Evolutionary conservation across 1,139 yeast genomes (phyloP), one percentile per base, ranked within the genome.

Genomic region (Dujonia santamariae): DNA sequence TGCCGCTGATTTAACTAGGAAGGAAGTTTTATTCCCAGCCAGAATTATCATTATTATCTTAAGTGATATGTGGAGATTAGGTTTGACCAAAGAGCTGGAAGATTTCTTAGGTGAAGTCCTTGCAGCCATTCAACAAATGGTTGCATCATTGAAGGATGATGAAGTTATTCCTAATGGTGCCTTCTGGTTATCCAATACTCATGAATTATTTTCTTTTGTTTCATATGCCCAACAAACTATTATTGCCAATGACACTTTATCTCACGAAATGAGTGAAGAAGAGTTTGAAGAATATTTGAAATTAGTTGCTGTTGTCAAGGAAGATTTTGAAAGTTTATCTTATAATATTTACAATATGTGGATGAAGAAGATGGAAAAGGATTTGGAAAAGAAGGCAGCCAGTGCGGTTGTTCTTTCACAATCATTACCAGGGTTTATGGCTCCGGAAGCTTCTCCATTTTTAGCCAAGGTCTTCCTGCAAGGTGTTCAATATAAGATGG

Each of bases 51-150:
- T 92, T 48, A 84, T 94, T 45, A 84, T 92, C 29, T 73, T 92
- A 42, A 83, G 95, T 50, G 98, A 94, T 59, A 88, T 92, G 98
- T 92, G 99, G 99, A 78, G 97, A 61, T 72, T 90, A 39, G 97
- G 98, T 2, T 75, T 88, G 50, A 88, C 96, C 25, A 82, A 85
- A 48, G 96, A 90, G 59, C 80, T 94, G 52, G 98, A 92, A 65
- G 82, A 80, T 39, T 86, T 92, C 58, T 67, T 92, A 45, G 97
- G 97, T 35, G 94, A 85, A 57, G 95, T 87, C 4, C 73, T 92
- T 59, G 80, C 88, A 29, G 84, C 87, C 3, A 88, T 92, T 46
- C 98, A 92, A 65, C 80, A 77, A 36, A 80, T 81, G 45, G 90
- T 84, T 14, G 72, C 82, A 7, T 57, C 65, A 4, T 68, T 84